These are phyloP conservation scores for Beauveria australis DNA, from an alignment of 2,329 filamentous ascomycete species.

Conservation along the genomic window DNA sequence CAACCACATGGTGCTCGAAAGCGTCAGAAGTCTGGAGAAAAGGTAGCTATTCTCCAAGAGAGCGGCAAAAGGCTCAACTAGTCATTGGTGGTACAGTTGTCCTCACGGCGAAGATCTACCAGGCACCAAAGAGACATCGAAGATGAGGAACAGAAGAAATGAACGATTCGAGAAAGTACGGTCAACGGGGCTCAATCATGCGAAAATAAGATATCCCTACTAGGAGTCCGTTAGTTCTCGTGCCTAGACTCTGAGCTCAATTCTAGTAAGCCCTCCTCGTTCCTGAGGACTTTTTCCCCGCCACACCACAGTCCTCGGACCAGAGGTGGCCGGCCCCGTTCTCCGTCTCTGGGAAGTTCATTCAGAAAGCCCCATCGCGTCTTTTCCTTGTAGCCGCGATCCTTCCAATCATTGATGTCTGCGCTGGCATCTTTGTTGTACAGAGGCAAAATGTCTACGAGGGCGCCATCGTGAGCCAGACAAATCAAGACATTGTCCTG, in stretches of 20 bases:
- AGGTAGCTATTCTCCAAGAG: too few relatives aligned
- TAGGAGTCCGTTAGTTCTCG: too few relatives aligned
- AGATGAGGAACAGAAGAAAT: too few relatives aligned
- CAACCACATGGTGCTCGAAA: too few relatives aligned
- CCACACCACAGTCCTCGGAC: background rate
- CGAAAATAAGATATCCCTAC: too few relatives aligned
- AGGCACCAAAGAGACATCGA: too few relatives aligned
- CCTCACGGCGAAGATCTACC: too few relatives aligned
- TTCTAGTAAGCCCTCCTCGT: background rate
- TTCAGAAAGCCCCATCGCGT: slow-evolving; percentile 4
- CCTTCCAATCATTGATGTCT: slow-evolving; percentile 3
- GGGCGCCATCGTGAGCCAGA: slow-evolving; percentile 6
- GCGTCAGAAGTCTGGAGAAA: too few relatives aligned
- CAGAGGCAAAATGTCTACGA: background rate
- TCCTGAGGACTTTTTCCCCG: background rate
- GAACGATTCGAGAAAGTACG: too few relatives aligned
- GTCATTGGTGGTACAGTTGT: too few relatives aligned
- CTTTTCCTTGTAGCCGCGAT: slow-evolving; percentile 1
- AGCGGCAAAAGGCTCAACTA: too few relatives aligned
- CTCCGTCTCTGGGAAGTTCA: slow-evolving; percentile 1
- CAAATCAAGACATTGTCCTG: slow-evolving; percentile 7
- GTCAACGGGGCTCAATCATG: too few relatives aligned
- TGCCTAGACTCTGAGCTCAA: background rate
- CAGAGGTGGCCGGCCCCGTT: background rate
- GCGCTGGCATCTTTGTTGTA: background rate